Evolutionary conservation across 1,139 yeast genomes (phyloP).

Genomic region (Magnusiomyces ingens): DNA sequence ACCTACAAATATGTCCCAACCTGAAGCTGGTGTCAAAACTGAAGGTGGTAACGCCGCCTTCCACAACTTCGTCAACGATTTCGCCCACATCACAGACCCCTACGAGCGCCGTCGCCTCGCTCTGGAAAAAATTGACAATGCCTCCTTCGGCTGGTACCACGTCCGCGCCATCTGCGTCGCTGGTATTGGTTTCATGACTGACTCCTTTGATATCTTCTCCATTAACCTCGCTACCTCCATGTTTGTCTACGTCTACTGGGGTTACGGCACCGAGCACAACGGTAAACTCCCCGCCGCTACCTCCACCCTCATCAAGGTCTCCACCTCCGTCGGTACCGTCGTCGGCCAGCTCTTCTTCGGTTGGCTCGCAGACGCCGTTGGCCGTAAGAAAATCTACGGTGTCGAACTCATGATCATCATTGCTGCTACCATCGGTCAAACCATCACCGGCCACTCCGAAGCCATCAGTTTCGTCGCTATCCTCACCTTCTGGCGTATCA

Average conservation of each 20-base stretch:
- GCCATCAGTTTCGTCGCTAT: conserved; percentile 64
- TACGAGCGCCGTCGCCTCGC: conserved; percentile 87
- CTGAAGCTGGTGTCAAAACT: conserved; percentile 31
- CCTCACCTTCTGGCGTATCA: conserved; percentile 37
- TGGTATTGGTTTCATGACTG: conserved; percentile 92
- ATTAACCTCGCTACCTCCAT: conserved; percentile 65
- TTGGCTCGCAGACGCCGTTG: conserved; percentile 65
- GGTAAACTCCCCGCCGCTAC: conserved; percentile 61
- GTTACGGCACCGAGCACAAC: conserved; percentile 19
- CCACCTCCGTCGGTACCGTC: conserved; percentile 53
- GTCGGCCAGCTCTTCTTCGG: conserved; percentile 84
- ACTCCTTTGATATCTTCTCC: conserved; percentile 87
- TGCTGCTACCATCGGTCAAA: conserved; percentile 65
- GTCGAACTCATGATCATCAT: conserved; percentile 76
- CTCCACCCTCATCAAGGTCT: conserved; percentile 68
- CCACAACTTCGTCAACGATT: conserved; percentile 78
- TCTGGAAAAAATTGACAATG: conserved; percentile 77
- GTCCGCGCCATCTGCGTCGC: conserved; percentile 81
- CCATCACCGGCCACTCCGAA: conserved; percentile 43
- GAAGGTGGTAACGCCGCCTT: conserved; percentile 85
- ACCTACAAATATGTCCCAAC: conserved; percentile 1
- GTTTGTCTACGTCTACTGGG: conserved; percentile 58
- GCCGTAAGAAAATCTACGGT: conserved; percentile 86
- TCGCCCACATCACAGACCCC: conserved; percentile 80
- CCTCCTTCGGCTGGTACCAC: conserved; percentile 83